These are phyloP conservation scores for Colletotrichum phormii DNA, from an alignment of 2,329 filamentous ascomycete species.

Conservation along the genomic window DNA sequence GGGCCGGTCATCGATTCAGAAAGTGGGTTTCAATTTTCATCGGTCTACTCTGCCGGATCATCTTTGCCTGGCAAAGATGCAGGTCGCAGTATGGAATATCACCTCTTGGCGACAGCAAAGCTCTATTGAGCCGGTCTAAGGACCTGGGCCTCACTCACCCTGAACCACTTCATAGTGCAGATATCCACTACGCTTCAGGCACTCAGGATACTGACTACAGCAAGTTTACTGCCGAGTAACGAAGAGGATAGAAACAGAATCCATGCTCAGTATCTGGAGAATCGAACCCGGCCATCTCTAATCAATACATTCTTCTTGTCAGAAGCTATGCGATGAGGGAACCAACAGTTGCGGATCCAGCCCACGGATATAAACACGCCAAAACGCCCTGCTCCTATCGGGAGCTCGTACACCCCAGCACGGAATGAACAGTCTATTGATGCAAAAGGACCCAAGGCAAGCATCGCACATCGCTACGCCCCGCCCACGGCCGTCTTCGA, in stretches of 20 bases:
- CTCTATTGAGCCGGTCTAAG: too few relatives aligned
- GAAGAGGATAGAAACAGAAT: background rate
- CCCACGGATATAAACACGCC: slow-evolving; percentile 36
- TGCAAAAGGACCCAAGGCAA: slow-evolving; percentile 18
- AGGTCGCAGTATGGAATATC: too few relatives aligned
- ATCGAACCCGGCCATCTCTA: slow-evolving; percentile 14
- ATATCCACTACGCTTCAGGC: too few relatives aligned
- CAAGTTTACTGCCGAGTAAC: too few relatives aligned
- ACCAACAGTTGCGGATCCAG: slow-evolving; percentile 29
- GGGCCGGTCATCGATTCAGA: too few relatives aligned
- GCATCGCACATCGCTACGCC: slow-evolving; percentile 1
- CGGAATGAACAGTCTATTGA: slow-evolving; percentile 34
- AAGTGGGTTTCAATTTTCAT: too few relatives aligned
- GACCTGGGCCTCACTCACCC: too few relatives aligned
- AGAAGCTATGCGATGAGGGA: slow-evolving; percentile 22
- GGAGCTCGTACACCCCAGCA: slow-evolving; percentile 7
- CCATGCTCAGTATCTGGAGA: slow-evolving; percentile 19
- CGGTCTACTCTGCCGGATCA: too few relatives aligned
- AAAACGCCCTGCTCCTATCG: slow-evolving; percentile 34
- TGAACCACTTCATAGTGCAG: too few relatives aligned
- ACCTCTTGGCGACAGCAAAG: too few relatives aligned
- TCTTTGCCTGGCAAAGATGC: too few relatives aligned
- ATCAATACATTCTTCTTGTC: slow-evolving; percentile 2
- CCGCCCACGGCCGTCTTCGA: background rate
- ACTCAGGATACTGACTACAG: too few relatives aligned